A percentile compares a stretch with the other conserved stretches of the same genome.
Evolutionary conservation across 2,329 filamentous ascomycete species (phyloP).

Genomic region (Monilinia aucupariae): DNA sequence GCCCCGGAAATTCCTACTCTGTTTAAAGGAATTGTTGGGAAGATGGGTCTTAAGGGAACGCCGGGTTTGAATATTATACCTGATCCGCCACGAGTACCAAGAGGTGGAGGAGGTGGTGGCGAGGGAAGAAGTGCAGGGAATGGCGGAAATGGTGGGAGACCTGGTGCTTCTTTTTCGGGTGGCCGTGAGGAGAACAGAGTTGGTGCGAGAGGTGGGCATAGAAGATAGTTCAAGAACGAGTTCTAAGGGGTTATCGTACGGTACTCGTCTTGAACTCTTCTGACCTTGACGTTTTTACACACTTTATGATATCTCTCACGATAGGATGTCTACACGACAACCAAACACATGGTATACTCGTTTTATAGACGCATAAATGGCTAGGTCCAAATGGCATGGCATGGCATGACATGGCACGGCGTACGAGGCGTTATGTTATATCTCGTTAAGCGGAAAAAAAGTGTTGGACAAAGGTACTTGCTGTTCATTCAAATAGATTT

Average conservation of each 20-base stretch:
- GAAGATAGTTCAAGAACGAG: background rate
- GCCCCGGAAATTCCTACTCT: conserved; percentile 44
- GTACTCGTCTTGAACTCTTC: background rate
- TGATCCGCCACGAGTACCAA: conserved; percentile 36
- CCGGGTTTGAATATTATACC: conserved; percentile 45
- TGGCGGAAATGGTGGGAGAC: background rate
- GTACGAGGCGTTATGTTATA: conserved; percentile 1
- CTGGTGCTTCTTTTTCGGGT: background rate
- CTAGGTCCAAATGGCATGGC: background rate
- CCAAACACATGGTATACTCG: background rate
- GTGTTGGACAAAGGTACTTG: too few relatives aligned
- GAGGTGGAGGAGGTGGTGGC: conserved; percentile 20
- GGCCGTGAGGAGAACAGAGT: too few relatives aligned
- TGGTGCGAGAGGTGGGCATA: too few relatives aligned
- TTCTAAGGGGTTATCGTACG: background rate
- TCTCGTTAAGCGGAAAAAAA: too few relatives aligned
- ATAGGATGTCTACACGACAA: too few relatives aligned
- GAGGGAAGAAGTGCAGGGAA: conserved; percentile 7
- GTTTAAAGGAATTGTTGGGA: conserved; percentile 44
- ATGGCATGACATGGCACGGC: background rate
- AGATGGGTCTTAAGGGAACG: conserved; percentile 53
- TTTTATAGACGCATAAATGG: background rate
- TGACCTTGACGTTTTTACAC: background rate
- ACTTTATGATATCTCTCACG: too few relatives aligned
- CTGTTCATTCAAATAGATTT: too few relatives aligned